Conservation (phyloP, 75 land plant genomes). For the Pinus albicaulis region DNA sequence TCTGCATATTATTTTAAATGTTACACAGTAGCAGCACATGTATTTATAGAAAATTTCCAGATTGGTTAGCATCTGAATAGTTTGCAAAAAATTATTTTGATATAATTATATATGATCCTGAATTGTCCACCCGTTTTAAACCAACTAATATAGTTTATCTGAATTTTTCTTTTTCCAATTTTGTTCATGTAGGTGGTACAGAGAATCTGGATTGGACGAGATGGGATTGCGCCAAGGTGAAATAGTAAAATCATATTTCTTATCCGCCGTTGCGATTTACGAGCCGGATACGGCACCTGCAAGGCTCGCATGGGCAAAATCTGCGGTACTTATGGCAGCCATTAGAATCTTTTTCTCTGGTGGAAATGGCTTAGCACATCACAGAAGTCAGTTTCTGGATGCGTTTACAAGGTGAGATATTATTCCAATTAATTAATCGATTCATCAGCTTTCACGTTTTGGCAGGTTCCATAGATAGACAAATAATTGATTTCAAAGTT, state of each 20-base stretch:
- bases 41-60: neutral
- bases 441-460: neutral
- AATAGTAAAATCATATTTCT: constrained; percentile 38
- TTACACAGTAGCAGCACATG: neutral
- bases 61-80: neutral
- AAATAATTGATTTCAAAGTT: no score
- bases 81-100: no score
- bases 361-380: neutral
- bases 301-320: constrained; percentile 59
- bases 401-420: neutral
- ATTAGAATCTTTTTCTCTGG: neutral
- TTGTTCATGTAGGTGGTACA: constrained; percentile 36
- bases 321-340: constrained; percentile 29
- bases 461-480: no score
- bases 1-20: neutral
- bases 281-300: constrained; percentile 52
- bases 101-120: no score
- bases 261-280: constrained; percentile 45
- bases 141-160: no score
- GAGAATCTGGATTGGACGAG: constrained; percentile 21
- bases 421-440: neutral
- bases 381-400: neutral
- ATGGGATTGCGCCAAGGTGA: constrained; percentile 21
- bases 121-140: no score
- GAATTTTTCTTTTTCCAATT: neutral